Percentiles rank a stretch among this genome's conserved stretches.
Evolutionary conservation across 108 stramenopile species (phyloP).

Genomic region (Skeletonema costatum): DNA sequence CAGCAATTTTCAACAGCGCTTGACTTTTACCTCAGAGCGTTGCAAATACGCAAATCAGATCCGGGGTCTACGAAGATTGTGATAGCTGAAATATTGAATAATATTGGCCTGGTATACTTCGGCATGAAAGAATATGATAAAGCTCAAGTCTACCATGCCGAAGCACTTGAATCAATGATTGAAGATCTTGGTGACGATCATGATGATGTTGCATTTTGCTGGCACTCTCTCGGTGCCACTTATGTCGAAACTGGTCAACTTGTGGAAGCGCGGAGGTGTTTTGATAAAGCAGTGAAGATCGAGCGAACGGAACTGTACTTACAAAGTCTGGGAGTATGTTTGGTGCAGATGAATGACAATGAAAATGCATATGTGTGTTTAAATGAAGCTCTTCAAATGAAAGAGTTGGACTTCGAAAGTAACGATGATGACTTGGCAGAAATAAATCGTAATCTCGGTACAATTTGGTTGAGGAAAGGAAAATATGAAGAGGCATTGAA

Average conservation of each 20-base stretch:
- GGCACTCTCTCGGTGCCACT: conserved; percentile 45
- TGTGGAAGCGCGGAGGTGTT: conserved; percentile 37
- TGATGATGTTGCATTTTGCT: conserved; percentile 49
- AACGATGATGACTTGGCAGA: conserved; percentile 47
- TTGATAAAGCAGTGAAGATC: conserved; percentile 44
- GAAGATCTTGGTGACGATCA: conserved; percentile 53
- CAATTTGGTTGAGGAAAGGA: conserved; percentile 37
- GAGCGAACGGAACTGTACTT: conserved; percentile 43
- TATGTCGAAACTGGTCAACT: conserved; percentile 32
- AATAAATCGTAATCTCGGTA: conserved; percentile 44
- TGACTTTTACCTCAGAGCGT: conserved; percentile 30
- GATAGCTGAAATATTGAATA: conserved; percentile 51
- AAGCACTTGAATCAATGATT: conserved; percentile 41
- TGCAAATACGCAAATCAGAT: conserved; percentile 41
- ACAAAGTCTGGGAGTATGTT: conserved; percentile 40
- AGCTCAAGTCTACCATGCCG: conserved; percentile 48
- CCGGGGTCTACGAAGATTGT: conserved; percentile 19
- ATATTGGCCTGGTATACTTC: conserved; percentile 47
- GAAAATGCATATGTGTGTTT: conserved; percentile 50
- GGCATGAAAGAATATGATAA: conserved; percentile 53
- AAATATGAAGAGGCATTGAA: conserved; percentile 25
- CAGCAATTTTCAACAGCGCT: conserved; percentile 45
- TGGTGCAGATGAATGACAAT: conserved; percentile 39
- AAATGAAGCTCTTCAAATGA: conserved; percentile 50
- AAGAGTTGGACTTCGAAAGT: conserved; percentile 21